Base-by-base conservation (phyloP, 352 stramenopile species). In the Phytophthora meadii region DNA sequence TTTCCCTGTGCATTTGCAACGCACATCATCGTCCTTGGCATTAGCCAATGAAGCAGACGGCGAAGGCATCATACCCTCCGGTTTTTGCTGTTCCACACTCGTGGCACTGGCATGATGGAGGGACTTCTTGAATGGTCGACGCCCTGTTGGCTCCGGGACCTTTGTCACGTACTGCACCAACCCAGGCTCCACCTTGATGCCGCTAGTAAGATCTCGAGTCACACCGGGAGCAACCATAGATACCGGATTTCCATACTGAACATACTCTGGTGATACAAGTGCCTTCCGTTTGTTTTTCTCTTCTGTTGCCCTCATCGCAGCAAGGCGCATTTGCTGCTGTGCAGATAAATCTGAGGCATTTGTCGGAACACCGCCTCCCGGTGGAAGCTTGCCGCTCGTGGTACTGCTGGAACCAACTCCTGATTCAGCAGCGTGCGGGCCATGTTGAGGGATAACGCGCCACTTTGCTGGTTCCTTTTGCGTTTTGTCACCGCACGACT, bases 271-370 rank as follows among this genome's bases (percentile, higher is more conserved):
- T 24, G 86, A 94, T 44, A 94, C 82, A 25, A 94, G 74, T 42
- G 84, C 84, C 58, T 92, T 92, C 19, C 86, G 84, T 67, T 94
- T 94, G 72, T 88, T 92, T 46, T 88, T 90, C 25, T 94, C 86
- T 22, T 90, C 81, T 0, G 73, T 63, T 56, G 84, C 64, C 17
- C 76, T 82, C 46, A 70, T 77, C 8, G 73, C 72, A 19, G 77
- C 54, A 27, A 81, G 50, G 12, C 82, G 65, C 53, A 72, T 68
- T 46, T 89, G 80, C 41, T 84, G 70, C 27, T 89, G 76, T 11
- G 56, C 48, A 25, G 40, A 81, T n/a, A 79, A 59, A 3, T 67
- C 53, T n/a, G 57, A 36, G 14, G 51, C 49, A 46, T 30, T 56
- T 37, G 47, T 24, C 9, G 52, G n/a, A 7, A 46, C 25, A 19